Evolutionary conservation across 2,329 filamentous ascomycete genomes (phyloP).

Genomic region (Aulographum hederae): DNA sequence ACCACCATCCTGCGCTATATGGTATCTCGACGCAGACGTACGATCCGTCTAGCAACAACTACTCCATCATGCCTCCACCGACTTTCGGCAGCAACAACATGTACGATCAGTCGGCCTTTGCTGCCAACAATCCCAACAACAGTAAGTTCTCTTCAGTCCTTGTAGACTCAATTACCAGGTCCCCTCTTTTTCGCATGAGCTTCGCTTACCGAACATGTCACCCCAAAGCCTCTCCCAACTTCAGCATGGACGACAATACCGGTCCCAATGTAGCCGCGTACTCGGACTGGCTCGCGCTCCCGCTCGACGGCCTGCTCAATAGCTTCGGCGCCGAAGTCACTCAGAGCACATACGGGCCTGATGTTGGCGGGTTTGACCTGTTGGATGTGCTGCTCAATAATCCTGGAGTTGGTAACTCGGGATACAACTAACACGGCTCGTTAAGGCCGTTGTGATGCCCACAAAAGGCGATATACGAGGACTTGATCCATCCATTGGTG

Average conservation of each 20-base stretch:
- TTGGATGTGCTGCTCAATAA: constrained; percentile 27
- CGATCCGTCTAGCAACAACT: constrained; percentile 22
- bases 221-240: constrained; percentile 8
- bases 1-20: constrained; percentile 16
- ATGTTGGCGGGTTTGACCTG: constrained; percentile 40
- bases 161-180: too few relatives aligned
- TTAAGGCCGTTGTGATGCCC: too few relatives aligned
- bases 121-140: neutral
- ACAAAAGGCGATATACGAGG: too few relatives aligned
- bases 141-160: neutral
- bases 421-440: too few relatives aligned
- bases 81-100: constrained; percentile 10
- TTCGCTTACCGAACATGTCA: too few relatives aligned
- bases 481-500: too few relatives aligned
- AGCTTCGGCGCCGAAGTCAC: constrained; percentile 40
- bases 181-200: too few relatives aligned
- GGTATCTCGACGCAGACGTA: constrained; percentile 26
- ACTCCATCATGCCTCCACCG: constrained; percentile 30
- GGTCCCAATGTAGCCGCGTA: neutral
- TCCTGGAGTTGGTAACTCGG: too few relatives aligned
- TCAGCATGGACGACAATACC: constrained; percentile 7
- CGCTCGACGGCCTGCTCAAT: constrained; percentile 39
- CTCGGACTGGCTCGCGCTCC: constrained; percentile 43
- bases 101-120: neutral
- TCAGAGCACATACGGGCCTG: constrained; percentile 37